Evolutionary conservation across 2,329 filamentous ascomycete species (phyloP).

Genomic region (Endocalyx cinctus): DNA sequence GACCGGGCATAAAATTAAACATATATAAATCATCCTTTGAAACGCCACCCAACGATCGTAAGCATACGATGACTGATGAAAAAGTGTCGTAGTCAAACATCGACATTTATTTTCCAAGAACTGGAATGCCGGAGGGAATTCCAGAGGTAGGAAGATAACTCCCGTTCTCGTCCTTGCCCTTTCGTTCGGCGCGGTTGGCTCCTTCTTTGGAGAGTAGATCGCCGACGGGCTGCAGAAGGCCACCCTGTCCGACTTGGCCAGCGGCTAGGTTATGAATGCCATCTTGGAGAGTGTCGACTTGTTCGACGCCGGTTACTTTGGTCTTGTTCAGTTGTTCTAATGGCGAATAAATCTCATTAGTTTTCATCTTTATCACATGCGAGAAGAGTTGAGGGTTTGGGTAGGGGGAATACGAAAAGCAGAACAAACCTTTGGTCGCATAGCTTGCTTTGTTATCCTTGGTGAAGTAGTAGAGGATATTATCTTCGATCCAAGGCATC

Average conservation of each 20-base stretch:
- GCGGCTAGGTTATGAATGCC: conserved; percentile 58
- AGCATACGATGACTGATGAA: no score
- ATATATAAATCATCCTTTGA: no score
- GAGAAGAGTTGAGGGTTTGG: not conserved
- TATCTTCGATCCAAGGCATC: conserved; percentile 73
- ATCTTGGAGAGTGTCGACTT: conserved; percentile 66
- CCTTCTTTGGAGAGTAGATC: conserved; percentile 60
- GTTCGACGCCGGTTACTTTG: conserved; percentile 63
- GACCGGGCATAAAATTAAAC: no score
- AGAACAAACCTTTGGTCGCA: conserved; percentile 55
- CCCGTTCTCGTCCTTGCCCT: conserved; percentile 59
- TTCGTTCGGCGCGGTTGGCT: conserved; percentile 59
- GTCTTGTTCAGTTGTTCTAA: conserved; percentile 64
- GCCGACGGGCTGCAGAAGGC: conserved; percentile 59
- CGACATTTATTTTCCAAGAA: no score
- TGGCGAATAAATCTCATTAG: no score
- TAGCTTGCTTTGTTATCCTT: conserved; percentile 75
- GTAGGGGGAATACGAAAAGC: conserved; percentile 2
- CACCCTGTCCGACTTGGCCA: conserved; percentile 64
- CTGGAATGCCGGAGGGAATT: no score
- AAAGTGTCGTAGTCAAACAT: no score
- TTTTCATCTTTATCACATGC: not conserved
- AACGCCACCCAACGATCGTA: no score
- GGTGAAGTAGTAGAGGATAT: conserved; percentile 68
- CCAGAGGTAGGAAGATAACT: conserved; percentile 34